Evolutionary conservation across 73 alveolate genomes (phyloP), one percentile per base, ranked within the genome.

Genomic region (Paramecium biaurelia): DNA sequence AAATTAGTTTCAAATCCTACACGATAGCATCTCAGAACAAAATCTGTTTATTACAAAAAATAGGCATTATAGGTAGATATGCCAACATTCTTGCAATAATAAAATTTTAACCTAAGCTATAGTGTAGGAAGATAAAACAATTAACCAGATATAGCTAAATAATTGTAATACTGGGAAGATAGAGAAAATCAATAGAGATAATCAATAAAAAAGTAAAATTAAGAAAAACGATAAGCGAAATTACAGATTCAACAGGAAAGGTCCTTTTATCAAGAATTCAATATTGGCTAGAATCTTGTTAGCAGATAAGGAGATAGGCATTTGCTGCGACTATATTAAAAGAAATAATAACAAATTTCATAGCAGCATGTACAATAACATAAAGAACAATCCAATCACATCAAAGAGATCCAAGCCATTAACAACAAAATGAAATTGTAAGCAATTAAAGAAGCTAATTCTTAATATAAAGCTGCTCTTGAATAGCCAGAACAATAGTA

Each of bases 261-360:
- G 23, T 74, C 57, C 5, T 74, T 74, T 74, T 34, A 37, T 37
- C 14, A 37, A 37, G 87, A 41, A 3, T 74, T 74, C 20, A 74
- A n/a, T n/a, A 74, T 37, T 7, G 87, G 87, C 4, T 41, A 74
- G 20, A 74, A 34, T 20, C n/a, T 74, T 8, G 20, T 74, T 35
- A 74, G 63, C 18, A 28, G 87, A 41, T n/a, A 74, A 21, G 87
- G 67, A 12, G 87, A 74, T 74, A 74, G 87, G 35, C 59, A 37
- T 74, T 15, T 18, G 11, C 37, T 15, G 4, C 28, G 59, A 18
- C 18, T 74, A 74, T 21, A 37, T 4, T 74, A 74, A 12, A 74
- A 74, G 67, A 74, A 37, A 41, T 34, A 34, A 15, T 41, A 37
- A 30, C 0, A 74, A 20, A 34, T 21, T 12, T 24, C 58, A 0